A percentile compares a stretch with the other conserved stretches of the same genome.
phyloP scores from a whole-genome alignment of 2,329 filamentous ascomycete species.

The Aaosphaeria arxii region DNA sequence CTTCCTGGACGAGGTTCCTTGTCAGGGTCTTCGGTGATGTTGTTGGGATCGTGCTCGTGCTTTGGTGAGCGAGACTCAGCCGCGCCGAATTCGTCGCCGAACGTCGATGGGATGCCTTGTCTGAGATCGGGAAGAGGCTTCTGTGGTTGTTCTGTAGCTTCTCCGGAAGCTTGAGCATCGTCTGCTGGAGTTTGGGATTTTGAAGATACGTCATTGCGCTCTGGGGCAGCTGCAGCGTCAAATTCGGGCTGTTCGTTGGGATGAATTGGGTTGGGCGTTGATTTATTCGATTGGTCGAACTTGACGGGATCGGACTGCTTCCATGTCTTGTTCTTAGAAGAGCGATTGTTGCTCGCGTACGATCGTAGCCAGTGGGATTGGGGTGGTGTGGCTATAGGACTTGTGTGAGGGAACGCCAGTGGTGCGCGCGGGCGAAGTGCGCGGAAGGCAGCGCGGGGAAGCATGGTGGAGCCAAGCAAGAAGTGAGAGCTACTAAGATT shows the following conservation, averaged over 20 bases:
- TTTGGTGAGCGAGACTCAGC: constrained; percentile 33
- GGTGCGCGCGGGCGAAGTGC: constrained; percentile 29
- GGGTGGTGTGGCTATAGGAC: constrained; percentile 21
- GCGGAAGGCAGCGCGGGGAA: constrained; percentile 32
- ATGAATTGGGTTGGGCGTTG: constrained; percentile 18
- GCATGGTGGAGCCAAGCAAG: constrained; percentile 21
- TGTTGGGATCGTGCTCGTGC: constrained; percentile 39
- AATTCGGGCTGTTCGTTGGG: constrained; percentile 37
- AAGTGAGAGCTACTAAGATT: constrained; percentile 14
- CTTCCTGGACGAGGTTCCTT: constrained; percentile 43
- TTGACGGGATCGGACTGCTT: constrained; percentile 40
- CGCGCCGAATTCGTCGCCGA: constrained; percentile 69
- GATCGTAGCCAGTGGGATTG: constrained; percentile 9
- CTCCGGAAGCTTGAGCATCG: constrained; percentile 39
- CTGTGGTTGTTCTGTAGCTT: constrained; percentile 49
- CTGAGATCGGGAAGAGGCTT: constrained; percentile 84
- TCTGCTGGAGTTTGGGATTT: constrained; percentile 28
- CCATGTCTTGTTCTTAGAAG: constrained; percentile 34
- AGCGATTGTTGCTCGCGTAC: constrained; percentile 18
- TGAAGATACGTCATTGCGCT: constrained; percentile 33
- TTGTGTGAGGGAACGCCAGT: constrained; percentile 20
- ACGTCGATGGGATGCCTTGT: constrained; percentile 89
- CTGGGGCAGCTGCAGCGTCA: constrained; percentile 21
- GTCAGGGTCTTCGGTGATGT: constrained; percentile 53
- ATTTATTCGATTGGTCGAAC: constrained; percentile 28